phyloP scores from a whole-genome alignment of 2,329 filamentous ascomycete species.

The Ophiognomonia clavigignenti-juglandacearum region DNA sequence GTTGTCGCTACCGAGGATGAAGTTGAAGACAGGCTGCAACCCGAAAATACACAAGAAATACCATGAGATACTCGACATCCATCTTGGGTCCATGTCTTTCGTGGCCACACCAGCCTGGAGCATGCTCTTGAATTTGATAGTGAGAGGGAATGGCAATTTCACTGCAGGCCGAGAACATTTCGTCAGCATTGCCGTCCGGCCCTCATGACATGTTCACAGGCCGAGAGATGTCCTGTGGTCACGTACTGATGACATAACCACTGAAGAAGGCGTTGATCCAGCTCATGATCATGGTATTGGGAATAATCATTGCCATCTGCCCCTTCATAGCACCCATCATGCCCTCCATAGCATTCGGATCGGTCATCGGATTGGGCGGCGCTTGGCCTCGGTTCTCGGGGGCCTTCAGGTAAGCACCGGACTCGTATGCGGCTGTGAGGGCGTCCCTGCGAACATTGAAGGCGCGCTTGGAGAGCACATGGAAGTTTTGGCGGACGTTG shows the following conservation, averaged over 20 bases:
- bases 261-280: conserved; percentile 99
- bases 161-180: conserved; percentile 46
- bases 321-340: conserved; percentile 99
- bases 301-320: conserved; percentile 99
- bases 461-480: conserved; percentile 69
- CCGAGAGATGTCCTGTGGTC: neutral
- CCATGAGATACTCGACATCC: conserved; percentile 98
- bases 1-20: conserved; percentile 92
- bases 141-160: conserved; percentile 95
- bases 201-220: neutral
- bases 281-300: conserved; percentile 98
- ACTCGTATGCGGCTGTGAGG: conserved; percentile 76
- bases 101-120: conserved; percentile 95
- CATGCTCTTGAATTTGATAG: conserved; percentile 99
- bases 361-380: conserved; percentile 87
- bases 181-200: conserved; percentile 16
- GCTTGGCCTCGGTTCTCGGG: conserved; percentile 82
- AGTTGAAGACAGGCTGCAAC: conserved; percentile 94
- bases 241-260: conserved; percentile 91
- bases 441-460: conserved; percentile 79
- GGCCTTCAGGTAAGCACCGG: conserved; percentile 83
- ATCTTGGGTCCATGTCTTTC: conserved; percentile 91
- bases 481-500: conserved; percentile 76
- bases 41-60: conserved; percentile 98
- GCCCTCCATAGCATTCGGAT: conserved; percentile 95